Evolutionary conservation across 768 basidiomycete genomes (phyloP), one percentile per base, ranked within the genome.

Genomic region (Leucosporidium creatinivorum): DNA sequence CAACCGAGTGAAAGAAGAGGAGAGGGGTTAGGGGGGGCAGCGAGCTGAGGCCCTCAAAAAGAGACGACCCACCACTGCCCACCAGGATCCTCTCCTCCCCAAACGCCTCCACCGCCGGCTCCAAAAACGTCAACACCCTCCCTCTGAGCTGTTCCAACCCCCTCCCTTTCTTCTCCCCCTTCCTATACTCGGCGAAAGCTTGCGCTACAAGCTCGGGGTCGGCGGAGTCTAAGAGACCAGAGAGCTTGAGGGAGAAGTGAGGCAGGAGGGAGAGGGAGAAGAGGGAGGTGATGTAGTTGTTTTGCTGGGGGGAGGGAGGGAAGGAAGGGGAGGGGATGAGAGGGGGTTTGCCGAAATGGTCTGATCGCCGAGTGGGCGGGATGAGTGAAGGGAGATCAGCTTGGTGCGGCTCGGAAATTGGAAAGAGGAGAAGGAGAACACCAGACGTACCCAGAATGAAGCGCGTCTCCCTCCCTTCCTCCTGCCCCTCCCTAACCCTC

Each of bases 71-170:
- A 65, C 66, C 66, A 7, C 63, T 61, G 0, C 63, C 62, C 26
- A 67, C 63, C 3, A 67, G 1, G 33, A 70, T 67, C 31, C 59
- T 33, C 44, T 33, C 56, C 4, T 50, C 50, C 1, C 69, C 70
- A 12, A 65, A 72, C 23, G 70, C 70, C 59, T 72, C 70, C n/a
- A 72, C 23, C 23, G 64, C 64, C 0, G 70, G 70, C n/a, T 68
- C 70, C 21, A 72, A 31, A 23, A 66, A 68, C 1, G 44, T 56
- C 12, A 55, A 0, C 26, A 72, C 44, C 47, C 70, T 62, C 49
- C 33, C 50, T 17, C 36, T 31, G 23, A 69, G n/a, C n/a, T 50
- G 36, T 28, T 61, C 66, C 26, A 66, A 64, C 26, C 21, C 36
- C 2, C 54, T 58, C 26, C 66, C 69, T 36, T 49, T 61, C 49